These are phyloP conservation scores for Neurospora pannonica DNA, from an alignment of 495 filamentous ascomycete species.

Conservation along the genomic window DNA sequence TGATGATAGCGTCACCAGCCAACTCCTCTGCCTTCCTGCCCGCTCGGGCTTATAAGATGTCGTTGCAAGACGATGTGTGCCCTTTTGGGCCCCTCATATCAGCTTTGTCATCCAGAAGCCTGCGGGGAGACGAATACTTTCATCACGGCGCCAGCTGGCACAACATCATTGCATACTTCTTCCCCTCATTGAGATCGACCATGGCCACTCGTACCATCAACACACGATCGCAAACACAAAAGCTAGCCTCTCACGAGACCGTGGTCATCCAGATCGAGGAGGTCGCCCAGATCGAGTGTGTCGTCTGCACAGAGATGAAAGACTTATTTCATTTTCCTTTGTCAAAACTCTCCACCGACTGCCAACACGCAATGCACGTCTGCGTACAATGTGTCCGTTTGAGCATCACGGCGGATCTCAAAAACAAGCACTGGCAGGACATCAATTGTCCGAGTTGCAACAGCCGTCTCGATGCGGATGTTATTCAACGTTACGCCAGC, in stretches of 20 bases:
- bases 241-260: neutral
- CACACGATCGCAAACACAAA: neutral
- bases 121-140: neutral
- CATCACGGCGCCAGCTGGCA: neutral
- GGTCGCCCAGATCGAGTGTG: neutral
- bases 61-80: neutral
- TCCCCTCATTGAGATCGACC: neutral
- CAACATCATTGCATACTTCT: neutral
- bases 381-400: constrained; percentile 3
- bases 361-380: neutral
- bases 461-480: neutral
- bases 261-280: neutral
- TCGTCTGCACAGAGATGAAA: constrained; percentile 6
- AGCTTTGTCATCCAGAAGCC: neutral
- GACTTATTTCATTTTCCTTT: neutral
- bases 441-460: constrained; percentile 4
- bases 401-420: neutral
- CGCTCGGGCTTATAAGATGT: neutral
- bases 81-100: neutral
- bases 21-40: neutral
- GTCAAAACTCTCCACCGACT: neutral
- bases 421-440: neutral
- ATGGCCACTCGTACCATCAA: neutral
- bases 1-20: neutral
- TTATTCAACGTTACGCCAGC: neutral